These are phyloP conservation scores for Epichloe hybrida DNA, from an alignment of 2,329 filamentous ascomycete species.

Conservation along the genomic window DNA sequence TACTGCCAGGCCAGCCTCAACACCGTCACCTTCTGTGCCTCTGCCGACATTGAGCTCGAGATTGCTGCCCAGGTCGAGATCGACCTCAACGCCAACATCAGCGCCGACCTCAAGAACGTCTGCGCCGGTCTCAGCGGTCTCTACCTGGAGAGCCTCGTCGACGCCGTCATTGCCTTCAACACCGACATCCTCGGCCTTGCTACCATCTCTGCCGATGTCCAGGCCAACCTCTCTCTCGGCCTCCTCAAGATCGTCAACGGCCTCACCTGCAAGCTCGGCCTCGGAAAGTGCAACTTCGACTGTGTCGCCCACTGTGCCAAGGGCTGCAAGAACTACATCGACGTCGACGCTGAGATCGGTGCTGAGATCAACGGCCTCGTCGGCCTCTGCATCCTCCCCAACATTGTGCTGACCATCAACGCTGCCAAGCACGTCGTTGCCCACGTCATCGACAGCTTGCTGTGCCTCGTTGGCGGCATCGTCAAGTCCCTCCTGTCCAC, in stretches of 20 bases:
- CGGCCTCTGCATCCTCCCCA: constrained; percentile 20
- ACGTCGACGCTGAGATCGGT: constrained; percentile 13
- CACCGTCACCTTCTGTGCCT: constrained; percentile 22
- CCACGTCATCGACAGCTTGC: constrained; percentile 16
- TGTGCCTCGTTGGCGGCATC: constrained; percentile 21
- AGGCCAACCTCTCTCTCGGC: constrained; percentile 13
- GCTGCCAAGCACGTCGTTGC: constrained; percentile 13
- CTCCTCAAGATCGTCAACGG: constrained; percentile 13
- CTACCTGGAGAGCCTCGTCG: constrained; percentile 17
- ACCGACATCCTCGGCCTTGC: constrained; percentile 19
- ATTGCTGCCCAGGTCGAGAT: constrained; percentile 11
- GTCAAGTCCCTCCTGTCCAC: constrained; percentile 15
- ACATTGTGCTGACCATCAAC: constrained; percentile 16
- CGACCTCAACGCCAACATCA: constrained; percentile 13
- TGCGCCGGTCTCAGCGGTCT: constrained; percentile 20
- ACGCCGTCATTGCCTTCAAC: constrained; percentile 25
- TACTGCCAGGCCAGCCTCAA: constrained; percentile 22
- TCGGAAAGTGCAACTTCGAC: constrained; percentile 21
- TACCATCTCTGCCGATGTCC: constrained; percentile 13
- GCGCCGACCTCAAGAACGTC: constrained; percentile 18
- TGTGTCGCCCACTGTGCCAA: constrained; percentile 24
- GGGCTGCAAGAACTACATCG: constrained; percentile 26
- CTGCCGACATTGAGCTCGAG: constrained; percentile 16
- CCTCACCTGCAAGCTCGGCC: constrained; percentile 18
- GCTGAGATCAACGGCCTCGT: constrained; percentile 16